Base-by-base conservation (phyloP, 2,329 filamentous ascomycete genomes). In the Sarocladiaceae sp. region DNA sequence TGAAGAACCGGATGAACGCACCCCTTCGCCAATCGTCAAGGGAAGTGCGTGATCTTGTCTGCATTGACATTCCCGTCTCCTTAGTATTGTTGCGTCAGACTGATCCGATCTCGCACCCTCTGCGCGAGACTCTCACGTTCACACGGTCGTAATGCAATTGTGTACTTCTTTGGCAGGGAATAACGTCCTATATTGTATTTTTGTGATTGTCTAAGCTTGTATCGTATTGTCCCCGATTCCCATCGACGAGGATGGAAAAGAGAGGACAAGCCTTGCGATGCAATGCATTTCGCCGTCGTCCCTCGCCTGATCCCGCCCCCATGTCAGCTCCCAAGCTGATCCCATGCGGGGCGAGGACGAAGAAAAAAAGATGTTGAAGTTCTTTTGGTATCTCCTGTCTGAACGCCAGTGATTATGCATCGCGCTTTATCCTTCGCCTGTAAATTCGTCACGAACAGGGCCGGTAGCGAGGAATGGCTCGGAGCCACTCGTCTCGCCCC, bases 321-420 rank as follows among this genome's bases (percentile, higher is more conserved):
- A 33, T n/a, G 26, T 55, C 60, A 52, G 55, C 54, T 56, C 56
- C 59, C 58, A 23, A 33, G 17, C 29, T 50, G 22, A 25, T 36
- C 31, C 25, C 12, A 26, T 26, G 18, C 47, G 29, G 29, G 18
- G 54, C 48, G 44, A 53, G 40, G 49, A 53, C 36, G 52, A 48
- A 57, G 54, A 55, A 65, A 60, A 65, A 72, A 73, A 73, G 69
- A 73, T 72, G 71, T 74, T 74, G 71, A 74, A 74, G 57, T 71
- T 71, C 70, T 72, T 73, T 70, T 48, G 44, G 44, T 68, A 62
- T 66, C 70, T 71, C 65, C 69, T 68, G 66, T 57, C 65, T 65
- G 66, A 72, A 71, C 67, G 67, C 69, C 69, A 58, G 56, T 48
- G 44, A 48, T 48, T 59, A 60, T 62, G 57, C 60, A 66, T 50